Evolutionary conservation across 108 stramenopile genomes (phyloP).

Genomic region (Skeletonema marinoi): DNA sequence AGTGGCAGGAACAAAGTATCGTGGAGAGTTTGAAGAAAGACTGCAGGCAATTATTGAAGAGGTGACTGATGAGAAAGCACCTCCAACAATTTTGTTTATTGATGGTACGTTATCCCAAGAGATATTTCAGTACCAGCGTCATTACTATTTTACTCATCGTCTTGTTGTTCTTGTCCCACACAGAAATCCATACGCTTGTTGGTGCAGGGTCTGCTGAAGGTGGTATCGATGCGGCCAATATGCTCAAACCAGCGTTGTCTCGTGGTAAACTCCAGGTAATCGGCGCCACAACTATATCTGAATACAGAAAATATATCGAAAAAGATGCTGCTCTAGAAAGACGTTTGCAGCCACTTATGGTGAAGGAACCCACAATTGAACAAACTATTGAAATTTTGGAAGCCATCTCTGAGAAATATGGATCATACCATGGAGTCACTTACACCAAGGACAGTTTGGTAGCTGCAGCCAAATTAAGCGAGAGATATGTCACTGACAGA

Average conservation of each 20-base stretch:
- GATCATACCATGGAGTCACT: slow-evolving; percentile 95
- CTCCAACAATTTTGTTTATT: slow-evolving; percentile 95
- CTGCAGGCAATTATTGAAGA: slow-evolving; percentile 98
- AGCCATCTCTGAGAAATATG: slow-evolving; percentile 95
- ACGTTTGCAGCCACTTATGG: slow-evolving; percentile 97
- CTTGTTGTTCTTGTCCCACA: neutral
- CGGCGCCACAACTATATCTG: slow-evolving; percentile 97
- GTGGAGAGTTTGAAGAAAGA: slow-evolving; percentile 99
- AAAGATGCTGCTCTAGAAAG: slow-evolving; percentile 99
- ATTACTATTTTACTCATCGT: neutral
- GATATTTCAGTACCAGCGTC: neutral
- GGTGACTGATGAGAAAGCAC: slow-evolving; percentile 93
- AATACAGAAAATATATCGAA: slow-evolving; percentile 97
- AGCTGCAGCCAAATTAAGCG: slow-evolving; percentile 94
- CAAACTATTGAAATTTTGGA: slow-evolving; percentile 97
- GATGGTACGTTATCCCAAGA: slow-evolving; percentile 55
- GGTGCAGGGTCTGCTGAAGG: slow-evolving; percentile 93
- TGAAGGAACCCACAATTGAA: slow-evolving; percentile 95
- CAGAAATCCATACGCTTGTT: slow-evolving; percentile 96
- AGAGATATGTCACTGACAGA: slow-evolving; percentile 96
- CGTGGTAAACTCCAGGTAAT: slow-evolving; percentile 97
- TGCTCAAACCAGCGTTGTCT: slow-evolving; percentile 97
- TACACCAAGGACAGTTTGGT: slow-evolving; percentile 96
- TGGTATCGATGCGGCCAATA: slow-evolving; percentile 97
- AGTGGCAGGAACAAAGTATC: slow-evolving; percentile 97